Evolutionary conservation across 2,329 filamentous ascomycete species (phyloP).

Genomic region (Talaromyces albobiverticillius): DNA sequence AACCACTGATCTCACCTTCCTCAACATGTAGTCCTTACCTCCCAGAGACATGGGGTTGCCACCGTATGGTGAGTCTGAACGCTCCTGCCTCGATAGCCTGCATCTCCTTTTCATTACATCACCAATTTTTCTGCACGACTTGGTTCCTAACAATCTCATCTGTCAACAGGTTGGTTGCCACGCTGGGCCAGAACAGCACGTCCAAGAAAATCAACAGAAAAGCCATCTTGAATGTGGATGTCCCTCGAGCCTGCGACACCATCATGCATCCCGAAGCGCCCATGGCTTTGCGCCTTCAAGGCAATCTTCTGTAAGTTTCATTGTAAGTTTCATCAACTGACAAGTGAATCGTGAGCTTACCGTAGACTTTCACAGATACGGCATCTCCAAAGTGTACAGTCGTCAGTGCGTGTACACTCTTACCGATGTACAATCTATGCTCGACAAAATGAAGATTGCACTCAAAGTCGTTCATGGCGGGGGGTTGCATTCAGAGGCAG

Average conservation of each 20-base stretch:
- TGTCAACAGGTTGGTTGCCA: conserved; percentile 76
- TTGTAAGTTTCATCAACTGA: neutral
- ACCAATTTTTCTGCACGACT: no score
- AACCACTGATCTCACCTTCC: conserved; percentile 9
- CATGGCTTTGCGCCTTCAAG: conserved; percentile 84
- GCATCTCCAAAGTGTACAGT: conserved; percentile 77
- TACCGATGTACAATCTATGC: conserved; percentile 71
- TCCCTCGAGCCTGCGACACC: conserved; percentile 82
- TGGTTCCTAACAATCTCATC: neutral
- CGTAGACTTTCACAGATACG: conserved; percentile 57
- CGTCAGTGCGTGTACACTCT: conserved; percentile 88
- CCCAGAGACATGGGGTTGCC: conserved; percentile 82
- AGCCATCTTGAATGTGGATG: conserved; percentile 82
- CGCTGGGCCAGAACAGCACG: conserved; percentile 69
- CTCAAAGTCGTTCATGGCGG: conserved; percentile 57
- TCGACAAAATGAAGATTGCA: conserved; percentile 69
- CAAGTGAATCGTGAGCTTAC: no score
- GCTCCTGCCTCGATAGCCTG: neutral
- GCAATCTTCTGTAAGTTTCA: conserved; percentile 68
- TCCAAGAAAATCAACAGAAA: conserved; percentile 76
- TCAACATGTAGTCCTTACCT: conserved; percentile 65
- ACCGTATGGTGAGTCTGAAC: conserved; percentile 74
- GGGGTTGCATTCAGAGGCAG: conserved; percentile 67
- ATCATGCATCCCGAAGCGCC: conserved; percentile 82
- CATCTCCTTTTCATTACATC: neutral